Evolutionary conservation across 805 yeast species (phyloP), one percentile per base, ranked within the genome.

Genomic region (Candida maltosa): DNA sequence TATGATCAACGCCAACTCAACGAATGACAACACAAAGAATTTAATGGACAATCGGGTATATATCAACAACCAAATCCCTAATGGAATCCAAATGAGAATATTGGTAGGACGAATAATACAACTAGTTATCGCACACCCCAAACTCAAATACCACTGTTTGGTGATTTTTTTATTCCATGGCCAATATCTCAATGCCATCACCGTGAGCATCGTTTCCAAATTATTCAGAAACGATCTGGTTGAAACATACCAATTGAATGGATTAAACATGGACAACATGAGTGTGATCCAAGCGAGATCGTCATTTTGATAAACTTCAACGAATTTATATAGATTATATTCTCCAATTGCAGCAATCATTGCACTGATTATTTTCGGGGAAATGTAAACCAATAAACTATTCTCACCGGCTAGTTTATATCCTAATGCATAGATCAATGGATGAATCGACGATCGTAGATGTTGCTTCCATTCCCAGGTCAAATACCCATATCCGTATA

Each of bases 401-500:
- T 41, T 27, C 11, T 48, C 48, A 2, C 50, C 32, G 2, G 11
- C 73, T 1, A 51, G 3, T 35, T 51, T 45, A 44, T 66, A 67
- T 0, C 63, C 69, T 1, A 52, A 36, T 1, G 78, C 76, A 51
- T 85, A 87, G 1, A 91, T 36, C 28, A 82, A 59, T 0, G 98
- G 97, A 47, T 88, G 91, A 0, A 83, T 57, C 35, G 85, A 81
- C 7, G 95, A 82, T 40, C 99, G 61, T 4, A 93, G 60, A 1
- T 80, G 81, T 31, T 70, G 65, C 16, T 61, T 54, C 98, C 98
- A 93, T 59, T 93, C 99, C 99, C 99, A 93, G 0, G 97, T 87
- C 24, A 78, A 53, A 47, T 77, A 76, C 0, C 98, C 98, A 43
- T 80, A 82, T 2, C 93, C 89, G 54, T 70, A 87, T 0, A 83